Evolutionary conservation across 2,329 filamentous ascomycete genomes (phyloP).

Genomic region (Tolypocladium endophyticum): DNA sequence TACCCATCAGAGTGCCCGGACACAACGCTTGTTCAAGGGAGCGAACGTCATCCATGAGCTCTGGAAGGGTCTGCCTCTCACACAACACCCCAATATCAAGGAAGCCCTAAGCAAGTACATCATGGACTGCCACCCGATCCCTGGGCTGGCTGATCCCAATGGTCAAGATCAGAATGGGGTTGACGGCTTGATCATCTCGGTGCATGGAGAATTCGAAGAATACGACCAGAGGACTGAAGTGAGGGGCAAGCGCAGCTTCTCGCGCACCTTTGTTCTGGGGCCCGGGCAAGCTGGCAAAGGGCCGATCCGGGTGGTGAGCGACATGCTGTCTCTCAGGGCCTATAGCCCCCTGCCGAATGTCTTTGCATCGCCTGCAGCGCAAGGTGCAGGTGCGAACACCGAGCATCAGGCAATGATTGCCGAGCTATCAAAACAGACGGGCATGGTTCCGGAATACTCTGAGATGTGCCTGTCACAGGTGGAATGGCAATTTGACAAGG

Average conservation of each 20-base stretch:
- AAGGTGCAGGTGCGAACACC: constrained; percentile 17
- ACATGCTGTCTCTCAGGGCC: constrained; percentile 64
- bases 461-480: constrained; percentile 71
- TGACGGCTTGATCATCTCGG: constrained; percentile 64
- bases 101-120: constrained; percentile 63
- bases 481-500: constrained; percentile 69
- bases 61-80: constrained; percentile 62
- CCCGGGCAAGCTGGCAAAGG: constrained; percentile 57
- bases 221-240: constrained; percentile 44
- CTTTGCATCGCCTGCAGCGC: constrained; percentile 18
- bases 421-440: constrained; percentile 66
- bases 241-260: constrained; percentile 64
- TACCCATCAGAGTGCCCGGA: constrained; percentile 45
- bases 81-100: constrained; percentile 62
- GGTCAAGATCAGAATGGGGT: constrained; percentile 56
- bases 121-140: constrained; percentile 69
- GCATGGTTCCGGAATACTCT: constrained; percentile 70
- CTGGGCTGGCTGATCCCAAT: constrained; percentile 59
- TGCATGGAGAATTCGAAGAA: constrained; percentile 83
- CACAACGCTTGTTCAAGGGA: constrained; percentile 57
- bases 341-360: constrained; percentile 43
- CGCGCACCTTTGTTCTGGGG: constrained; percentile 68
- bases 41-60: constrained; percentile 52
- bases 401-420: constrained; percentile 60
- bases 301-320: constrained; percentile 65